These are phyloP conservation scores for Penicillium hordei DNA, from an alignment of 2,329 filamentous ascomycete species.

Conservation along the genomic window DNA sequence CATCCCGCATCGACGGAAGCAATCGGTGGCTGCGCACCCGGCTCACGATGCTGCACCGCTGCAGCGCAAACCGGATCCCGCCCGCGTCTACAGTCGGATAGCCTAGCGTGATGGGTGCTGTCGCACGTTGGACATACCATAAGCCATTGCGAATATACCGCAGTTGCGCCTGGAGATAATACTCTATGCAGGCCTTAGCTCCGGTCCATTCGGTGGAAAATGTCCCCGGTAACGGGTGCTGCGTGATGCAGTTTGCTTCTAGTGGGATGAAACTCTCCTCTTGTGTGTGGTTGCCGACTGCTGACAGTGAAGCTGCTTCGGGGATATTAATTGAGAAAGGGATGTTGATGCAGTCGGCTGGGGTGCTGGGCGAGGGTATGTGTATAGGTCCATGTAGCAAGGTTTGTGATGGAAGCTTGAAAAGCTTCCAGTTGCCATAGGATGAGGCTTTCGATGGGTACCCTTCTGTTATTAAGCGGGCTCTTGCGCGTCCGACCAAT, in stretches of 20 bases:
- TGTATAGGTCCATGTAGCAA: slow-evolving; percentile 6
- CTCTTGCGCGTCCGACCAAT: slow-evolving; percentile 1
- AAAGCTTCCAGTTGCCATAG: neutral
- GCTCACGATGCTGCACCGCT: neutral
- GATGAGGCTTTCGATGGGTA: neutral
- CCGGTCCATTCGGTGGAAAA: neutral
- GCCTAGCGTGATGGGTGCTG: neutral
- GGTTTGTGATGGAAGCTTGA: neutral
- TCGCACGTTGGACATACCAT: neutral
- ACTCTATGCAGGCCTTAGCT: neutral
- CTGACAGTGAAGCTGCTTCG: neutral
- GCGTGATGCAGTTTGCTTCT: neutral
- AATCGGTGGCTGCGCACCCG: slow-evolving; percentile 32
- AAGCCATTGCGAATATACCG: neutral
- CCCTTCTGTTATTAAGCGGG: neutral
- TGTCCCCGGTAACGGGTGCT: neutral
- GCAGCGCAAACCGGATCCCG: neutral
- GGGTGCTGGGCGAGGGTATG: slow-evolving; percentile 6
- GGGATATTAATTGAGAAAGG: slow-evolving; percentile 1
- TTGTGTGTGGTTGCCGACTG: neutral
- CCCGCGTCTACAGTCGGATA: neutral
- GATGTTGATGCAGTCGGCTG: neutral
- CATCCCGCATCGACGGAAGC: slow-evolving; percentile 32
- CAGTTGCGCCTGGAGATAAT: neutral
- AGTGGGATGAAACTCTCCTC: neutral